Percentiles rank a stretch among this genome's conserved stretches.
phyloP scores from a whole-genome alignment of 495 filamentous ascomycete genomes.

The Immersiella caudata region DNA sequence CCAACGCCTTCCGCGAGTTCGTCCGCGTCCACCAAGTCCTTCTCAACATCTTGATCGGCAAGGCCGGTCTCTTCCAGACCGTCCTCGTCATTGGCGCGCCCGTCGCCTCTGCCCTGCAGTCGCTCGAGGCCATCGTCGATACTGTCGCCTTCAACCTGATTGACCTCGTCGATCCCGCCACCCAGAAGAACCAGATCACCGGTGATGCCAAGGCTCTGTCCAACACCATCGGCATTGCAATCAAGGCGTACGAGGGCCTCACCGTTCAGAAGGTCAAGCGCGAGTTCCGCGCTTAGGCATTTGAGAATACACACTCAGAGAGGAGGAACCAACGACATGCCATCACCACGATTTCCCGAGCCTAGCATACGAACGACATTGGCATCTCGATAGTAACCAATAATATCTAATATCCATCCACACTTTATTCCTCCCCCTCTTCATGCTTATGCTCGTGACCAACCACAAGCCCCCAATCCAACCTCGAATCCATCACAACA shows the following conservation, averaged over 20 bases:
- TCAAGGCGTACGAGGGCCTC: not conserved
- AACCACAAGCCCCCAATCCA: not conserved
- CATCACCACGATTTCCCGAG: not conserved
- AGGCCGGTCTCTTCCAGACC: conserved; percentile 27
- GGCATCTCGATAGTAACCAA: not conserved
- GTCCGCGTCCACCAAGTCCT: conserved; percentile 31
- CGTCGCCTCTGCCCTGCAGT: conserved; percentile 23
- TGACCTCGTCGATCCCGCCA: not conserved
- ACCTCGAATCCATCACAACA: not conserved
- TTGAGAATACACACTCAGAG: not conserved
- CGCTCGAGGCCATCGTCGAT: conserved; percentile 29
- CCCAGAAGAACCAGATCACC: not conserved
- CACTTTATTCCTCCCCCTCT: not conserved
- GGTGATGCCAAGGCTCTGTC: not conserved
- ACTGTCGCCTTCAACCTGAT: not conserved
- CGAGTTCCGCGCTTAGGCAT: not conserved
- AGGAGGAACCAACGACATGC: not conserved
- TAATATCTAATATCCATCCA: not conserved
- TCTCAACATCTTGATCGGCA: conserved; percentile 38
- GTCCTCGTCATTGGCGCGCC: conserved; percentile 9
- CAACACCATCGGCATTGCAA: not conserved
- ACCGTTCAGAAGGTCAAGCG: not conserved
- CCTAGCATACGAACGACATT: not conserved
- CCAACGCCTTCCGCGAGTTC: conserved; percentile 29
- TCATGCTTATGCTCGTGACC: not conserved